A percentile compares a stretch with the other conserved stretches of the same genome.
Conservation (phyloP, 805 yeast species). For the Zygosaccharomyces kombuchaensis region DNA sequence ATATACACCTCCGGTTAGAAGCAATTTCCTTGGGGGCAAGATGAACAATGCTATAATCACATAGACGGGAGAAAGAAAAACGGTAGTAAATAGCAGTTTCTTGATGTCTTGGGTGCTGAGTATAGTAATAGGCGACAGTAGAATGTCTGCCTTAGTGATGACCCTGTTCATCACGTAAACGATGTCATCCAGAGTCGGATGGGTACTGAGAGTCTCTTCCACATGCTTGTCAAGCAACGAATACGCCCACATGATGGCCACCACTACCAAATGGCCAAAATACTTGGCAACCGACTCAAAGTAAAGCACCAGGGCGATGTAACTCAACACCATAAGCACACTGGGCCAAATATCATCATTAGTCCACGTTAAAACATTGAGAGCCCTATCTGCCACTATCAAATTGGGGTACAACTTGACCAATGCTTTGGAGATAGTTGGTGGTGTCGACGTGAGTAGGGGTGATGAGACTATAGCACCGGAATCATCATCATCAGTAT, state of each 20-base stretch:
- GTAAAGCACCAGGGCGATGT: slow-evolving; percentile 61
- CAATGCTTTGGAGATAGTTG: slow-evolving; percentile 79
- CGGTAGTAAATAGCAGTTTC: slow-evolving; percentile 75
- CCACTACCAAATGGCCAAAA: slow-evolving; percentile 74
- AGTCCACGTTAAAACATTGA: slow-evolving; percentile 87
- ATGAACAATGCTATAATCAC: slow-evolving; percentile 63
- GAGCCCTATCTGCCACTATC: slow-evolving; percentile 60
- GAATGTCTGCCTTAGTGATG: slow-evolving; percentile 68
- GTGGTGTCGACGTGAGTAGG: slow-evolving; percentile 82
- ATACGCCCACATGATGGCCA: slow-evolving; percentile 55
- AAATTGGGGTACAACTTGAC: slow-evolving; percentile 83
- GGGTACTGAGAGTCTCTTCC: slow-evolving; percentile 52
- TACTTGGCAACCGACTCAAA: slow-evolving; percentile 75
- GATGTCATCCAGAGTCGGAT: slow-evolving; percentile 84
- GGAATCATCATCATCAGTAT: slow-evolving; percentile 6
- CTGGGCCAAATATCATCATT: slow-evolving; percentile 77
- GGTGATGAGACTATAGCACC: slow-evolving; percentile 58
- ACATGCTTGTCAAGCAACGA: slow-evolving; percentile 55
- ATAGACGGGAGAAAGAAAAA: slow-evolving; percentile 82
- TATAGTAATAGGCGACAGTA: slow-evolving; percentile 78
- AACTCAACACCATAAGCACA: slow-evolving; percentile 45
- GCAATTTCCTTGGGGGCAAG: slow-evolving; percentile 63
- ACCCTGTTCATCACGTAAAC: slow-evolving; percentile 71
- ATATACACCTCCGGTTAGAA: slow-evolving; percentile 55
- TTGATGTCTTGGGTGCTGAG: slow-evolving; percentile 74